Percentiles rank a stretch among this genome's conserved stretches.
phyloP scores from a whole-genome alignment of 163 green algal species.

The Picocystis sp. region DNA sequence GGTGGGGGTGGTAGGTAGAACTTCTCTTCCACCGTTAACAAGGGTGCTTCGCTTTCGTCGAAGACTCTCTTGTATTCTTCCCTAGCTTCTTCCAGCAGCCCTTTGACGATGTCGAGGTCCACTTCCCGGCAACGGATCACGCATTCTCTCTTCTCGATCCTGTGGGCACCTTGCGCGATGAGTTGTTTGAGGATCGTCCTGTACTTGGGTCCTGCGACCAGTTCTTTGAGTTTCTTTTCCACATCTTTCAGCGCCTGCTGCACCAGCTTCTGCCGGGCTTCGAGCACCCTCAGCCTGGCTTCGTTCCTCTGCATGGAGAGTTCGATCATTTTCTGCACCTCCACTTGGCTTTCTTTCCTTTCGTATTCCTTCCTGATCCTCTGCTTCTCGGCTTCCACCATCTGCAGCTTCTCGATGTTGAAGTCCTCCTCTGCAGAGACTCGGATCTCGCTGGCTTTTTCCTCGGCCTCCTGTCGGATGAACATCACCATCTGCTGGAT shows the following conservation, averaged over 20 bases:
- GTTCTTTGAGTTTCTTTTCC: conserved; percentile 31
- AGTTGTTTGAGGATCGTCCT: conserved; percentile 62
- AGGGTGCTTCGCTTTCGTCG: conserved; percentile 24
- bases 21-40: conserved; percentile 33
- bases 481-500: conserved; percentile 70
- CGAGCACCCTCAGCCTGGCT: conserved; percentile 75
- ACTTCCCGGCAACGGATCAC: conserved; percentile 24
- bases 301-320: conserved; percentile 93
- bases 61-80: conserved; percentile 42
- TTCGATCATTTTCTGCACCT: conserved; percentile 98
- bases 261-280: conserved; percentile 62
- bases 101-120: conserved; percentile 18
- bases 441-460: conserved; percentile 93
- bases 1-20: conserved; percentile 41
- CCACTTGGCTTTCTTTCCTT: conserved; percentile 70
- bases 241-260: conserved; percentile 40
- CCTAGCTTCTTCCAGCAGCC: conserved; percentile 19
- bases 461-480: conserved; percentile 95
- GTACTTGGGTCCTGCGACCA: conserved; percentile 57
- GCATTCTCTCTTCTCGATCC: conserved; percentile 25
- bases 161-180: conserved; percentile 48
- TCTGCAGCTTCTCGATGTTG: conserved; percentile 91
- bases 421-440: conserved; percentile 97
- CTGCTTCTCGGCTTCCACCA: conserved; percentile 89
- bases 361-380: conserved; percentile 90